A percentile compares a stretch with the other conserved stretches of the same genome.
Evolutionary conservation across 192 early-diverging fungal genomes (phyloP).

Genomic region (Obelidium mucronatum): DNA sequence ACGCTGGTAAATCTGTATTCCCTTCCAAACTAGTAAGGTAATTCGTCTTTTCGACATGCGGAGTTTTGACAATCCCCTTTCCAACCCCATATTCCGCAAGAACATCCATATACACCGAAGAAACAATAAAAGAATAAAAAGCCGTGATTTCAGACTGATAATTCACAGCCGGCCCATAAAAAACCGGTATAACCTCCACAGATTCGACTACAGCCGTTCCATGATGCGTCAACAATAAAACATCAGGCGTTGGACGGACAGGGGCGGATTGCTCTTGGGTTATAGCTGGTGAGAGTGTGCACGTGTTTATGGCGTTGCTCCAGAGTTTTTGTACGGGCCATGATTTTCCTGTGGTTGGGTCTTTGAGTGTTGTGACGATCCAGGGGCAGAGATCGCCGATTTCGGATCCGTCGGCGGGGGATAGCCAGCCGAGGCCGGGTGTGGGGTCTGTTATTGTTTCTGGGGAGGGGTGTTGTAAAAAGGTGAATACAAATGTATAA

Average conservation of each 20-base stretch:
- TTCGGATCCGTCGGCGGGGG: too few species aligned
- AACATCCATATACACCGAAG: neutral
- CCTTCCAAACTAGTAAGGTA: neutral
- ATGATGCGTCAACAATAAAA: neutral
- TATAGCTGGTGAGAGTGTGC: too few species aligned
- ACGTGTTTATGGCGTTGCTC: too few species aligned
- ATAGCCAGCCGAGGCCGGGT: too few species aligned
- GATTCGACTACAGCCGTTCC: neutral
- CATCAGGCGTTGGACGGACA: neutral
- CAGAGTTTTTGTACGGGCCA: too few species aligned
- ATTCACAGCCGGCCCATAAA: neutral
- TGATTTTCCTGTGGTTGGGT: too few species aligned
- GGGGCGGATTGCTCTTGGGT: too few species aligned
- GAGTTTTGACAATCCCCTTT: neutral
- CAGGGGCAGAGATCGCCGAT: too few species aligned
- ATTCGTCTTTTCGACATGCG: neutral
- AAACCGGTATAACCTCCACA: neutral
- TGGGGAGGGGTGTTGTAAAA: too few species aligned
- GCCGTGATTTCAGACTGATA: neutral
- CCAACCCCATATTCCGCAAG: neutral
- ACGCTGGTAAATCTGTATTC: neutral
- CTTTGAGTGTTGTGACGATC: too few species aligned
- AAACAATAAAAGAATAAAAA: neutral
- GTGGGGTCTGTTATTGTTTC: too few species aligned
- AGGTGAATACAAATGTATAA: too few species aligned